Evolutionary conservation across 1,284 basidiomycete genomes (phyloP).

Genomic region (Irpex sp.): DNA sequence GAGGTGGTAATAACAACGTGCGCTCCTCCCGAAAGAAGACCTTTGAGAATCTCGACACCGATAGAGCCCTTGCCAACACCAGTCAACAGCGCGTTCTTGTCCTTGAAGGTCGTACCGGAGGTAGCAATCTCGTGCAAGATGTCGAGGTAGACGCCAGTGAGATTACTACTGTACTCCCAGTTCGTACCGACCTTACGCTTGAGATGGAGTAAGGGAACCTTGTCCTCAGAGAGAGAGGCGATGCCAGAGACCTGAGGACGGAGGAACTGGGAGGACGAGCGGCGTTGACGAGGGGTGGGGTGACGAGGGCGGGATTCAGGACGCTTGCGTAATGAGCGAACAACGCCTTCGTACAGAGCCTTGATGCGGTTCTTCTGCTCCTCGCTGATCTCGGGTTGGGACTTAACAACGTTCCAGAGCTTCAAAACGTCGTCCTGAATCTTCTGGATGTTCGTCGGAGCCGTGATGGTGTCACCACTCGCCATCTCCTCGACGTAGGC

Average conservation of each 20-base stretch:
- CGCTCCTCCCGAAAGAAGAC: conserved; percentile 92
- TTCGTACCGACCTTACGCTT: conserved; percentile 95
- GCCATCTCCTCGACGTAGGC: conserved; percentile 99
- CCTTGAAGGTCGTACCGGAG: conserved; percentile 96
- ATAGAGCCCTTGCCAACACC: conserved; percentile 98
- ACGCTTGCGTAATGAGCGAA: conserved; percentile 71
- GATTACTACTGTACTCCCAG: conserved; percentile 97
- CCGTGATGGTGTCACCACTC: conserved; percentile 83
- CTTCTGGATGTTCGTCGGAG: conserved; percentile 89
- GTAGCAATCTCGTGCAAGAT: conserved; percentile 97
- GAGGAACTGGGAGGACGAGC: conserved; percentile 92
- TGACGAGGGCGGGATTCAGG: conserved; percentile 54
- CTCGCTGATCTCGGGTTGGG: conserved; percentile 93
- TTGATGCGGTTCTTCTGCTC: conserved; percentile 98
- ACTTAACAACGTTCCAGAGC: conserved; percentile 96
- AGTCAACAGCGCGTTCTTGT: conserved; percentile 97
- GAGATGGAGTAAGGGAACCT: conserved; percentile 91
- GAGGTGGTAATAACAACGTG: conserved; percentile 97
- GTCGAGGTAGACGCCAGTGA: conserved; percentile 94
- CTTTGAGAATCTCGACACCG: conserved; percentile 96
- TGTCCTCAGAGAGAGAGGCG: conserved; percentile 82
- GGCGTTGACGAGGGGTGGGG: conserved; percentile 64
- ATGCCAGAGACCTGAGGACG: conserved; percentile 80
- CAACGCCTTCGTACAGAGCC: conserved; percentile 93
- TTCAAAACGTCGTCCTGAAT: conserved; percentile 95